Percentiles rank a stretch among this genome's conserved stretches.
Conservation (phyloP, 2,329 filamentous ascomycete species). For the Pyrenophora teres region DNA sequence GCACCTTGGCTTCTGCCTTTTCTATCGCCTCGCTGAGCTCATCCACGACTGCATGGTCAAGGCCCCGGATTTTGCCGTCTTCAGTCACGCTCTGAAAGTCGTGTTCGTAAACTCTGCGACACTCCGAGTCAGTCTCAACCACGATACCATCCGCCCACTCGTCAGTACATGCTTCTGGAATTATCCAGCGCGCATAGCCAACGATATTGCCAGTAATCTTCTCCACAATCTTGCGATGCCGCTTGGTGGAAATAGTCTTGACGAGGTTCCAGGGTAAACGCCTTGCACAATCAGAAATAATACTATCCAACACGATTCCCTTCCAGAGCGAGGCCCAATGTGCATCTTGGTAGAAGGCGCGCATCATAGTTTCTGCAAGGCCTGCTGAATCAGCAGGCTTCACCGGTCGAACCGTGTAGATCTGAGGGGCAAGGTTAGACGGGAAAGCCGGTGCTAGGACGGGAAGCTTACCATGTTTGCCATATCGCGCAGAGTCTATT, state of each 20-base stretch:
- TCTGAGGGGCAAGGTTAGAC: background rate
- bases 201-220: background rate
- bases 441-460: background rate
- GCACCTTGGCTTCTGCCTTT: background rate
- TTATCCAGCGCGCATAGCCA: background rate
- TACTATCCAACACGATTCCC: background rate
- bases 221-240: background rate
- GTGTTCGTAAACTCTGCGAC: background rate
- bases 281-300: background rate
- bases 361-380: background rate
- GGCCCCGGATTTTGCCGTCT: background rate
- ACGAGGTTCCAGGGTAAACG: background rate
- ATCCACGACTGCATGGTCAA: background rate
- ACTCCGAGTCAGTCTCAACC: background rate
- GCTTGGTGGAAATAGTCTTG: background rate
- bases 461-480: background rate
- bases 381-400: background rate
- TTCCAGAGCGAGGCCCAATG: background rate
- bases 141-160: background rate
- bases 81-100: background rate
- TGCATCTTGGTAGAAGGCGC: background rate
- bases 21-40: background rate
- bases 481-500: no score
- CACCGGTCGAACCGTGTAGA: background rate
- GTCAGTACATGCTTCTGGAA: background rate